Evolutionary conservation across 176 grass and related monocot species (phyloP).

Genomic region (barley (Hordeum vulgare)): MorexV3_pseudomolecules_assembly NC_058524.1:27544312-27544811

Average conservation of each 20-base stretch:
- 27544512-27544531: conserved; percentile 1
- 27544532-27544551: background rate
- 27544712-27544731: background rate
- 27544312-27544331: background rate
- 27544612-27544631: background rate
- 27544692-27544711: background rate
- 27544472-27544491: conserved; percentile 78
- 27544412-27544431: conserved; percentile 65
- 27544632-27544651: background rate
- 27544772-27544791: background rate
- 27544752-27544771: background rate
- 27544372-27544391: background rate
- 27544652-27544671: background rate
- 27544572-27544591: background rate
- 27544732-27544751: background rate
- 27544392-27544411: background rate
- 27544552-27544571: background rate
- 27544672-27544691: background rate
- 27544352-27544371: background rate
- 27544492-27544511: conserved; percentile 66
- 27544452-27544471: conserved; percentile 82
- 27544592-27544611: background rate
- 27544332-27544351: background rate
- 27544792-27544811: background rate
- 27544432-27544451: conserved; percentile 67